phyloP scores from a whole-genome alignment of 805 yeast species.

The Candida caryicola region DNA sequence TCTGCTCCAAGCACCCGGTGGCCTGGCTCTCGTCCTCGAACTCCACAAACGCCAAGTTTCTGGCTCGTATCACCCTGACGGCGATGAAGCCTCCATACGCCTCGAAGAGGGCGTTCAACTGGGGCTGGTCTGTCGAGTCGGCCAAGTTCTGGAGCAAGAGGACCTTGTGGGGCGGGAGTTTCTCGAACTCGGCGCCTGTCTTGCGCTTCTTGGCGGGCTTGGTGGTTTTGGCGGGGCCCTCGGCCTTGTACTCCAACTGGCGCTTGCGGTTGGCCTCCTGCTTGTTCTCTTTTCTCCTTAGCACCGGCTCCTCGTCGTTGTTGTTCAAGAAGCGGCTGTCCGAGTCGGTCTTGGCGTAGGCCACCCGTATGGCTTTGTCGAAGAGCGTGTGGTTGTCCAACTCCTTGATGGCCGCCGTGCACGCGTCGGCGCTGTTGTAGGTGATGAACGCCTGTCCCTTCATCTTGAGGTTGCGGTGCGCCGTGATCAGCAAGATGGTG shows the following conservation, averaged over 20 bases:
- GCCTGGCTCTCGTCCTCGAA: slow-evolving; percentile 59
- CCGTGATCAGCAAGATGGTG: slow-evolving; percentile 47
- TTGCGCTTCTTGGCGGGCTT: slow-evolving; percentile 4
- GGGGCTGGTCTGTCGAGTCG: slow-evolving; percentile 16
- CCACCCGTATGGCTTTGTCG: slow-evolving; percentile 48
- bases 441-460: slow-evolving; percentile 84
- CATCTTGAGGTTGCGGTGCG: slow-evolving; percentile 60
- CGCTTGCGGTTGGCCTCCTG: slow-evolving; percentile 6
- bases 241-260: slow-evolving; percentile 17
- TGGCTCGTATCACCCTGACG: slow-evolving; percentile 60
- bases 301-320: slow-evolving; percentile 13
- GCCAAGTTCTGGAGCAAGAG: slow-evolving; percentile 69
- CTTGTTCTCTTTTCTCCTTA: slow-evolving; percentile 11
- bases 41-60: slow-evolving; percentile 79
- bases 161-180: slow-evolving; percentile 65
- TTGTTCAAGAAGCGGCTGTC: slow-evolving; percentile 30
- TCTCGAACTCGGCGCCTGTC: slow-evolving; percentile 15
- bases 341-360: slow-evolving; percentile 43
- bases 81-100: slow-evolving; percentile 60
- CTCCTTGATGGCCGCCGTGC: slow-evolving; percentile 45
- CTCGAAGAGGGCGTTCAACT: slow-evolving; percentile 46
- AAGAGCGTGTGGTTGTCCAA: slow-evolving; percentile 42
- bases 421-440: slow-evolving; percentile 40
- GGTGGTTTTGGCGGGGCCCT: slow-evolving; percentile 15
- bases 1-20: slow-evolving; percentile 23